phyloP scores from a whole-genome alignment of 1,139 yeast species.

The Kurtzmaniella natalensis region DNA sequence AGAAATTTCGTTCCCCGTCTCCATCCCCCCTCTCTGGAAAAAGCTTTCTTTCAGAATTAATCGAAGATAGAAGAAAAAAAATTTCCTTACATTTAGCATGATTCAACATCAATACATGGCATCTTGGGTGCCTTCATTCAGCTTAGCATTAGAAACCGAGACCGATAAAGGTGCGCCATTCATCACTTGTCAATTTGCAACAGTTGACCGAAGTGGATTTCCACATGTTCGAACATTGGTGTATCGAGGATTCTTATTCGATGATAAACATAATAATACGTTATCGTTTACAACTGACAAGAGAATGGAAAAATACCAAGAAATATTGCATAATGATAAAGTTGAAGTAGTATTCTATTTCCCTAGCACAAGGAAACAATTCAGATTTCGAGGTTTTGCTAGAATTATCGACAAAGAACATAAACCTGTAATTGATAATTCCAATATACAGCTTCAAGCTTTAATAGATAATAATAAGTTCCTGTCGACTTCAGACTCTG shows the following conservation, averaged over 20 bases:
- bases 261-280: slow-evolving; percentile 63
- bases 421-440: slow-evolving; percentile 31
- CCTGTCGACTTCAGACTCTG: slow-evolving; percentile 8
- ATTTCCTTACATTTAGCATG: slow-evolving; percentile 10
- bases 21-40: no score
- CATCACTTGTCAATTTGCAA: slow-evolving; percentile 63
- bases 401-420: slow-evolving; percentile 35
- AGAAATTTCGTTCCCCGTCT: background rate
- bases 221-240: slow-evolving; percentile 71
- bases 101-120: slow-evolving; percentile 51
- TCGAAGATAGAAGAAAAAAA: no score
- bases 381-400: slow-evolving; percentile 67
- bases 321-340: slow-evolving; percentile 45
- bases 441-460: slow-evolving; percentile 21
- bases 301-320: slow-evolving; percentile 60
- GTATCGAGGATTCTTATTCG: slow-evolving; percentile 70
- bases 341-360: slow-evolving; percentile 80
- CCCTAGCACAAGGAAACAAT: slow-evolving; percentile 56
- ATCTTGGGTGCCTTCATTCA: slow-evolving; percentile 65
- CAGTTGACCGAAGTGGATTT: slow-evolving; percentile 52
- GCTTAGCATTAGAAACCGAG: slow-evolving; percentile 41
- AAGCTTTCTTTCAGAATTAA: no score
- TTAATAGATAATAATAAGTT: slow-evolving; percentile 12
- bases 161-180: slow-evolving; percentile 26
- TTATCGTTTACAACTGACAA: slow-evolving; percentile 69